Evolutionary conservation across 495 filamentous ascomycete genomes (phyloP), one percentile per base, ranked within the genome.

Genomic region (Achaetomiella virescens): DNA sequence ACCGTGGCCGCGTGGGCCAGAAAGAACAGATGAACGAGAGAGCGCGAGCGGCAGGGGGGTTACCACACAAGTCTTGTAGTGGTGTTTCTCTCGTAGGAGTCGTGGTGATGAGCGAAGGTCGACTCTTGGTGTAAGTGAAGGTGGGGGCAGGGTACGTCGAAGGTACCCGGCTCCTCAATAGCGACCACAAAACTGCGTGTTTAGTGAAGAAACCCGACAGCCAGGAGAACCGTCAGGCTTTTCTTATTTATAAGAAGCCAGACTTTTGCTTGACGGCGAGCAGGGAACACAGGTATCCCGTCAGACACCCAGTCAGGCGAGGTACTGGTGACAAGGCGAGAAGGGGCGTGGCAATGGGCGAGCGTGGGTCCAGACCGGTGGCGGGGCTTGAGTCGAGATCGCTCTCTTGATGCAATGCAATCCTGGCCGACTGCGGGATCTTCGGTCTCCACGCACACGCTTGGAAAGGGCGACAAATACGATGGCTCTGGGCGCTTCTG

Each of bases 101-200:
- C 2, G 44, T 46, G 33, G 7, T n/a, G 20, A 31, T 25, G 35
- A 24, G 29, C 48, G 31, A 22, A 38, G 47, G 33, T 44, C 35
- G 21, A 22, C 18, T 10, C 9, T 21, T 37, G 6, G 43, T 46
- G 43, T 27, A 46, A 46, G 47, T 22, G 37, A 33, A 21, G 46
- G 35, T 41, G 52, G 29, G 20, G 52, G 65, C 38, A 62, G 59
- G 69, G 65, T 64, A 71, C 65, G 53, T 54, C 47, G 48, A 66
- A 66, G 35, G 65, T 70, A 66, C 67, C 67, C 41, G 50, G 57
- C 65, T 70, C 69, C 67, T 71, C 51, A 68, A 64, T 71, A 71
- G 65, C 69, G 67, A 68, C 69, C 43, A 55, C 69, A 71, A 70
- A 71, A 65, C 58, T 68, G 63, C 67, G 63, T 21, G 42, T 17